Base-by-base conservation (phyloP, 1,284 basidiomycete species). In the Pholiota adiposa region DNA sequence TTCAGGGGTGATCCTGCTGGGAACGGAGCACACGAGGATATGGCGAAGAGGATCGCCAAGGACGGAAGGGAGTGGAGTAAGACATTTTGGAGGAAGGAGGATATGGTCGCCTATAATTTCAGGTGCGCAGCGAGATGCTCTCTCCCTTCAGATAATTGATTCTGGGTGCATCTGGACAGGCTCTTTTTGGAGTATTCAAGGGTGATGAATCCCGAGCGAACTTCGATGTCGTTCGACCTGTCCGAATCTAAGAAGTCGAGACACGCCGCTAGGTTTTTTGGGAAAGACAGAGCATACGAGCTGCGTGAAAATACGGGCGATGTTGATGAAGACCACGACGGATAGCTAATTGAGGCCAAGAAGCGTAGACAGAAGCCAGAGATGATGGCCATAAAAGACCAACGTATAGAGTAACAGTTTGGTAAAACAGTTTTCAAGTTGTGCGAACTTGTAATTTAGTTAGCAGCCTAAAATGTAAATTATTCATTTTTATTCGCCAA, bases 91-190 rank as follows among this genome's bases (percentile, higher is more conserved):
- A 76, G 88, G 46, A 77, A 75, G 56, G 84, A 86, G 61, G 89
- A 90, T 69, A 79, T 90, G 79, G 79, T 81, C n/a, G 84, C 87
- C 6, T 88, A 88, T 70, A 73, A 81, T 65, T 87, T 86, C 61
- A 75, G 85, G 83, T 85, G 8, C 31, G 23, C 27, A 41, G 12
- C 21, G 31, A 16, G 9, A 21, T 34, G 25, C 16, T 23, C n/a
- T 3, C 21, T 40, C 23, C 8, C 19, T 12, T 25, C 14, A 41
- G 40, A 38, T 58, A 23, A 50, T 44, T 46, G 29, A 4, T 12
- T n/a, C n/a, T n/a, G n/a, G n/a, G n/a, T 23, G 59, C 46, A 65
- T 18, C 5, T 52, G 23, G 11, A 12, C 58, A 79, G 77, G 12
- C 55, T 79, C 41, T 70, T 79, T 54, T 61, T 83, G 27, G 82